Conservation (phyloP, 768 basidiomycete species). For the Scleroderma bovista region DNA sequence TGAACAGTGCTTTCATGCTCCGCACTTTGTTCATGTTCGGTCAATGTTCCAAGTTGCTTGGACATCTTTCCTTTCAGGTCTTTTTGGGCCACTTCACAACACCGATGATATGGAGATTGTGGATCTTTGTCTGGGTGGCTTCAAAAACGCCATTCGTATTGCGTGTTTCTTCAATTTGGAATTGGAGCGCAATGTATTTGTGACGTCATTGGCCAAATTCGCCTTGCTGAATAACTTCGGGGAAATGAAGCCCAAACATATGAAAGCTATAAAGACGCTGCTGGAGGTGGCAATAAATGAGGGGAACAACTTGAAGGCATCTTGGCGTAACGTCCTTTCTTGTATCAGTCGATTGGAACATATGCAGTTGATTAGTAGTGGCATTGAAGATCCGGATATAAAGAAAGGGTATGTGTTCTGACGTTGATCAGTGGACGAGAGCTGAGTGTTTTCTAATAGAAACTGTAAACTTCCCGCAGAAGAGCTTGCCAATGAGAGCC, state of each 20-base stretch:
- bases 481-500: constrained; percentile 93
- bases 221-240: constrained; percentile 96
- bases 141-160: constrained; percentile 94
- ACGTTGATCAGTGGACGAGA: neutral
- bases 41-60: constrained; percentile 99
- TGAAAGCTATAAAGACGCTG: constrained; percentile 96
- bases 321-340: constrained; percentile 93
- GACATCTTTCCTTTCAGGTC: constrained; percentile 95
- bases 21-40: constrained; percentile 90
- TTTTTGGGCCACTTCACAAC: constrained; percentile 91
- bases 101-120: constrained; percentile 93
- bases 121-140: constrained; percentile 88
- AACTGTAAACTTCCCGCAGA: constrained; percentile 72
- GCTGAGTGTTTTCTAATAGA: constrained; percentile 25
- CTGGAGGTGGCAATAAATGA: constrained; percentile 95
- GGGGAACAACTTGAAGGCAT: constrained; percentile 91
- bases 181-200: constrained; percentile 96
- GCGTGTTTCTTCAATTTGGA: constrained; percentile 97
- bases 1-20: constrained; percentile 95
- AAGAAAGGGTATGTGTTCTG: constrained; percentile 67
- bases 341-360: constrained; percentile 98
- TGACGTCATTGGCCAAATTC: constrained; percentile 93
- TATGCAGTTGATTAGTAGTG: constrained; percentile 95
- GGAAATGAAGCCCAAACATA: constrained; percentile 99
- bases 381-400: constrained; percentile 76